A percentile compares a stretch with the other conserved stretches of the same genome.
Evolutionary conservation across 2,329 filamentous ascomycete species (phyloP).

Genomic region (Bimuria novae-zelandiae): DNA sequence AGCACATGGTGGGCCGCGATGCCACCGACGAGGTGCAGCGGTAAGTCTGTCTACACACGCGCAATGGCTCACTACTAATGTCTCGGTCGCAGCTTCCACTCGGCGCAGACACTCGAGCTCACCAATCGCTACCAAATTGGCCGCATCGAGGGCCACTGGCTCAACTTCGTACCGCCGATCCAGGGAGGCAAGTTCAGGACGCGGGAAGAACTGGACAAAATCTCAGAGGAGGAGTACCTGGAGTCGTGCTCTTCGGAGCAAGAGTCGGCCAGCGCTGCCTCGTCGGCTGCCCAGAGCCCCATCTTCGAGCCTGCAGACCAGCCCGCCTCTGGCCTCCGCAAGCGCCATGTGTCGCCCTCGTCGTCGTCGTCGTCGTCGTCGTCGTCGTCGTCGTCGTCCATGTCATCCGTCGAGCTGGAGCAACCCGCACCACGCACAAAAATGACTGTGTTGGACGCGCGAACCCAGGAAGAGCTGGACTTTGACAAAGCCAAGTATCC

Average conservation of each 20-base stretch:
- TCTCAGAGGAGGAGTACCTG: constrained; percentile 42
- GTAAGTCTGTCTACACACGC: constrained; percentile 57
- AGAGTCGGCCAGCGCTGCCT: constrained; percentile 41
- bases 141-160: constrained; percentile 77
- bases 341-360: constrained; percentile 53
- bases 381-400: constrained; percentile 61
- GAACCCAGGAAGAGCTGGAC: constrained; percentile 74
- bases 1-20: constrained; percentile 92
- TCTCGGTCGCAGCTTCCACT: constrained; percentile 70
- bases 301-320: constrained; percentile 61
- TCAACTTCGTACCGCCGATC: constrained; percentile 87
- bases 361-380: constrained; percentile 48
- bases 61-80: constrained; percentile 10
- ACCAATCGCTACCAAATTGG: constrained; percentile 88
- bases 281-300: constrained; percentile 62
- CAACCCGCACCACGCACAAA: constrained; percentile 44
- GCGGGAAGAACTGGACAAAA: constrained; percentile 46
- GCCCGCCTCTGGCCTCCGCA: constrained; percentile 38
- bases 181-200: constrained; percentile 80
- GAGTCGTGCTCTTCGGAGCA: constrained; percentile 28
- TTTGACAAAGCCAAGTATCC: constrained; percentile 83
- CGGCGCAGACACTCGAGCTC: constrained; percentile 70
- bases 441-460: constrained; percentile 69
- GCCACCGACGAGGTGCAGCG: constrained; percentile 92
- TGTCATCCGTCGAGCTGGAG: constrained; percentile 57